Evolutionary conservation across 768 basidiomycete genomes (phyloP).

Genomic region (Mycena galericulata): DNA sequence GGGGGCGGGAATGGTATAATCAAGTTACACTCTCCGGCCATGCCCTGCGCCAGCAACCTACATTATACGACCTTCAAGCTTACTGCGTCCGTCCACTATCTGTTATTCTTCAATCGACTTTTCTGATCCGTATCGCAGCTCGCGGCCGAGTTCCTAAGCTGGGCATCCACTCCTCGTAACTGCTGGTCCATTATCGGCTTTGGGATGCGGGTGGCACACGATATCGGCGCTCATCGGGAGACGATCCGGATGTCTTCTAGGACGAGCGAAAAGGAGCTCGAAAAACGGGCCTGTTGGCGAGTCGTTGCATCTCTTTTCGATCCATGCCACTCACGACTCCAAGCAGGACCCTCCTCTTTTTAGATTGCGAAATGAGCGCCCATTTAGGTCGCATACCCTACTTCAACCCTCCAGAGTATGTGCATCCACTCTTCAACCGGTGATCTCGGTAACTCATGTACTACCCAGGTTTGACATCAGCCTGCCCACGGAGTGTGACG

Average conservation of each 20-base stretch:
- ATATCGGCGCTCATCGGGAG: constrained; percentile 9
- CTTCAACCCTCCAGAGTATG: constrained; percentile 2
- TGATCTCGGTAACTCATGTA: background rate
- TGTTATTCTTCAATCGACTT: background rate
- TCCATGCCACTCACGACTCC: too few species aligned
- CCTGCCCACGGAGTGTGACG: background rate
- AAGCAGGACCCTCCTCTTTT: constrained; percentile 1
- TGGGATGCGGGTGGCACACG: background rate
- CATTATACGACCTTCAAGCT: constrained; percentile 9
- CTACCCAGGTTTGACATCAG: background rate
- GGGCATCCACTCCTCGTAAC: background rate
- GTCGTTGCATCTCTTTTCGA: background rate
- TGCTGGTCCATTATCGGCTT: constrained; percentile 10
- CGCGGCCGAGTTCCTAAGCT: background rate
- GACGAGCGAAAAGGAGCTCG: background rate
- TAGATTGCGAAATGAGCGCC: background rate
- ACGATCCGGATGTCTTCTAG: background rate
- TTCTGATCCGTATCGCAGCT: background rate
- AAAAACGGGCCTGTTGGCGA: constrained; percentile 16
- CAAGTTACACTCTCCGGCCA: constrained; percentile 18
- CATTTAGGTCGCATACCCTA: background rate
- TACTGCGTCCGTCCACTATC: constrained; percentile 10
- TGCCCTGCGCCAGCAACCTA: background rate
- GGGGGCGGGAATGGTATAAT: constrained; percentile 1
- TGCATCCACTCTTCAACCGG: background rate